A percentile compares a stretch with the other conserved stretches of the same genome.
These are phyloP conservation scores for Alternaria sp. DNA, from an alignment of 2,329 filamentous ascomycete species.

Conservation along the genomic window DNA sequence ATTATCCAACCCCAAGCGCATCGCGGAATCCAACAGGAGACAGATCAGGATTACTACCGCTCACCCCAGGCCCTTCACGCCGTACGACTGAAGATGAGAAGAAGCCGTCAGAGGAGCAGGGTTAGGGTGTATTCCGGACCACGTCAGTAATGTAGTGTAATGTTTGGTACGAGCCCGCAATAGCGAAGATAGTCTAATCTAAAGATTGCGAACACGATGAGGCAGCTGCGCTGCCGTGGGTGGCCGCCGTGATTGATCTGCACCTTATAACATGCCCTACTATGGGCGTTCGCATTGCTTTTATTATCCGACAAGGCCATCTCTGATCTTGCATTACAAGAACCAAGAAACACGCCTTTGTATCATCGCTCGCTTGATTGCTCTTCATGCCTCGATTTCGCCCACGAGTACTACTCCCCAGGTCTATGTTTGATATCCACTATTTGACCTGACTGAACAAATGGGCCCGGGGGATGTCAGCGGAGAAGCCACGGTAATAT, in stretches of 20 bases:
- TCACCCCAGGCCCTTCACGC: too few relatives aligned
- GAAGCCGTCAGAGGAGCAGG: too few relatives aligned
- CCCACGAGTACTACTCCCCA: background rate
- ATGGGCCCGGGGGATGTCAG: background rate
- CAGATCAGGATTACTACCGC: too few relatives aligned
- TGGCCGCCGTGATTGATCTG: background rate
- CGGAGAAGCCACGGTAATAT: conserved; percentile 2
- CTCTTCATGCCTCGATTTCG: background rate
- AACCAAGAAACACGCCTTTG: background rate
- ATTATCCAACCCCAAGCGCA: too few relatives aligned
- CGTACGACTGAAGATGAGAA: too few relatives aligned
- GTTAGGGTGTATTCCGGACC: too few relatives aligned
- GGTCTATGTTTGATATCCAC: background rate
- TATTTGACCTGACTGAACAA: background rate
- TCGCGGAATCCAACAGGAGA: too few relatives aligned
- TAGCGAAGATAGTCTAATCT: too few relatives aligned
- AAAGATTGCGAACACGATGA: too few relatives aligned
- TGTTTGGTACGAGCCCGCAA: too few relatives aligned
- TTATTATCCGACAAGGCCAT: conserved; percentile 9
- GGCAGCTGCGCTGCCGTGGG: too few relatives aligned
- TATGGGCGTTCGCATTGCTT: conserved; percentile 13
- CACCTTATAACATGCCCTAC: conserved; percentile 24
- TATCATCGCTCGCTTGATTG: background rate
- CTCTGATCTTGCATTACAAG: background rate
- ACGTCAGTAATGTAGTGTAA: too few relatives aligned